phyloP scores from a whole-genome alignment of 495 filamentous ascomycete species.

The Penicillium pancosmium region DNA sequence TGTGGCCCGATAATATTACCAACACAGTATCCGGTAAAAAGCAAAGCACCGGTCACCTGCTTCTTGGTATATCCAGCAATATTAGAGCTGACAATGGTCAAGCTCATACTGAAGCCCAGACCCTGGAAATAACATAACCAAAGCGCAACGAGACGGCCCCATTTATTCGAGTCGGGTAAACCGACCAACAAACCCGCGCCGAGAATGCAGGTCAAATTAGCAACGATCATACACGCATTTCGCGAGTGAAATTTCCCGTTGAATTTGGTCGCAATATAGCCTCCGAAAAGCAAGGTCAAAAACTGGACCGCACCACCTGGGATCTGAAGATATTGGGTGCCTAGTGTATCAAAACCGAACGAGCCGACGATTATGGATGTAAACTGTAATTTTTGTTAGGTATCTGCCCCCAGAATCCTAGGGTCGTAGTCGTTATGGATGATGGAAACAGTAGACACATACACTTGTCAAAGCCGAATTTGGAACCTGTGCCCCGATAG shows the following conservation, averaged over 20 bases:
- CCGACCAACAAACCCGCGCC: conserved; percentile 57
- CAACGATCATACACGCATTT: conserved; percentile 35
- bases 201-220: conserved; percentile 58
- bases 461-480: conserved; percentile 46
- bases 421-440: too few relatives aligned
- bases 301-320: conserved; percentile 48
- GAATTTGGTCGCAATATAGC: conserved; percentile 46
- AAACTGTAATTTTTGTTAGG: conserved; percentile 27
- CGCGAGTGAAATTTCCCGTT: conserved; percentile 33
- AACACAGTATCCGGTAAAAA: conserved; percentile 47
- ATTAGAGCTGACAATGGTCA: conserved; percentile 50
- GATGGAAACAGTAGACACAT: conserved; percentile 2
- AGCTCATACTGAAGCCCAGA: conserved; percentile 48
- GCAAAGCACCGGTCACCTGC: conserved; percentile 50
- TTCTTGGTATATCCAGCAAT: conserved; percentile 62
- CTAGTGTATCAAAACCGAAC: conserved; percentile 57
- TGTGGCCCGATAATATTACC: conserved; percentile 55
- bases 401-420: background rate
- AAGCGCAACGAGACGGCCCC: conserved; percentile 56
- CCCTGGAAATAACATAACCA: conserved; percentile 59
- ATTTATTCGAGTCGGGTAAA: conserved; percentile 52
- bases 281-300: conserved; percentile 36
- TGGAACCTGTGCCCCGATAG: conserved; percentile 36
- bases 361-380: conserved; percentile 51
- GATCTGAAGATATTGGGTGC: conserved; percentile 59